phyloP scores from a whole-genome alignment of 2,329 filamentous ascomycete genomes.

The Diaporthe capsici region DNA sequence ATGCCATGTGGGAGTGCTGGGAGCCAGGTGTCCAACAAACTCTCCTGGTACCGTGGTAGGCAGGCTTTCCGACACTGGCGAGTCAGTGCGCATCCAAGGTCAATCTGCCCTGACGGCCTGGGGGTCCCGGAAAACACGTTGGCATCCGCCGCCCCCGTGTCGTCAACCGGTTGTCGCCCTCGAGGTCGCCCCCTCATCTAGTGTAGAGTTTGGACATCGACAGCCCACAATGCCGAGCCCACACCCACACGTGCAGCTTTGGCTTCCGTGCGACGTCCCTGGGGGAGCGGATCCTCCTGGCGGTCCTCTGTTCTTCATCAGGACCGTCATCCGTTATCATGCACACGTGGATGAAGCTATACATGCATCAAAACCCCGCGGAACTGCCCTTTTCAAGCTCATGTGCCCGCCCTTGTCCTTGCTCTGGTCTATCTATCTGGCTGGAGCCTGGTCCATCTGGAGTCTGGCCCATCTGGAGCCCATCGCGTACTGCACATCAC shows the following conservation, averaged over 20 bases:
- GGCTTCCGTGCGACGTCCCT: background rate
- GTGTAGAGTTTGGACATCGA: constrained; percentile 2
- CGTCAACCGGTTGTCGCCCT: background rate
- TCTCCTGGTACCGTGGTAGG: background rate
- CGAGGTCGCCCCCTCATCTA: background rate
- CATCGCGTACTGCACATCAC: background rate
- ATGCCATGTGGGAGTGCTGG: constrained; percentile 28
- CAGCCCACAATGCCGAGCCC: background rate
- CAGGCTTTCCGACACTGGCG: background rate
- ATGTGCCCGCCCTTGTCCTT: background rate
- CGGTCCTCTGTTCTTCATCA: background rate
- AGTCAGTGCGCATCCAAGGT: background rate
- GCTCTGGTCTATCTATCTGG: background rate
- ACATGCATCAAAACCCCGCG: background rate
- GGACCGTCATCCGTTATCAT: constrained; percentile 5
- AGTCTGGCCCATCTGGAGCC: background rate
- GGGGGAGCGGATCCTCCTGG: background rate
- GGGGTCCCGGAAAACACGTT: background rate
- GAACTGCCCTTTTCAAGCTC: background rate
- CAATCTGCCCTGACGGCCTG: constrained; percentile 8
- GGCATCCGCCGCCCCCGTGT: background rate
- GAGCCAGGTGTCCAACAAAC: background rate
- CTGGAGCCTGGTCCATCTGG: background rate
- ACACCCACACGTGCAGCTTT: background rate
- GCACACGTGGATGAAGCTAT: background rate